A percentile compares a stretch with the other conserved stretches of the same genome.
Conservation (phyloP, 1,284 basidiomycete species). For the Volvariella surrecta region DNA sequence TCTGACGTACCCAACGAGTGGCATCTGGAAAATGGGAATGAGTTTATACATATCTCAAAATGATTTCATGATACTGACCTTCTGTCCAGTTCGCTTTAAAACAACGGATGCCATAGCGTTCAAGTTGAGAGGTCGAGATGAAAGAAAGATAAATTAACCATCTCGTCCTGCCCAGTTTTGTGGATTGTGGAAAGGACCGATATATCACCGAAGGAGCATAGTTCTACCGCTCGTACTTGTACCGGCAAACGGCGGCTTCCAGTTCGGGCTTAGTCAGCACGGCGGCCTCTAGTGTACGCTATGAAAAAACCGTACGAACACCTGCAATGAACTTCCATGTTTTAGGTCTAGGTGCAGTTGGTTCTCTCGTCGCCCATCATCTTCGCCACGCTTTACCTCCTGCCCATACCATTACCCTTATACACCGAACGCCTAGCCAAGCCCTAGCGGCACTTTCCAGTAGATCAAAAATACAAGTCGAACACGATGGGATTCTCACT, state of each 20-base stretch:
- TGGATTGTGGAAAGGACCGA: no score
- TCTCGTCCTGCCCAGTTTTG: no score
- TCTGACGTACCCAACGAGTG: constrained; percentile 44
- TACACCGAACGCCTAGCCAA: constrained; percentile 42
- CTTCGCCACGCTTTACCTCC: constrained; percentile 51
- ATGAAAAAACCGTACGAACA: no score
- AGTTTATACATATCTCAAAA: constrained; percentile 8
- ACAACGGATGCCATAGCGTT: constrained; percentile 38
- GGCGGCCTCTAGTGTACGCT: no score
- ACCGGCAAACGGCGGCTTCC: no score
- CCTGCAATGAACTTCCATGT: constrained; percentile 66
- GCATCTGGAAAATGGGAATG: constrained; percentile 35
- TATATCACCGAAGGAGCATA: no score
- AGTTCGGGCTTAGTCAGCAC: no score
- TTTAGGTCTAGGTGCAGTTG: constrained; percentile 74
- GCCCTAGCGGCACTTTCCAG: constrained; percentile 21
- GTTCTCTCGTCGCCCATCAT: constrained; percentile 74
- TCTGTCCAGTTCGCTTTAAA: constrained; percentile 52
- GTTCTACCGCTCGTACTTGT: no score
- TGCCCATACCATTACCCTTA: constrained; percentile 55
- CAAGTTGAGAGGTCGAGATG: constrained; percentile 4
- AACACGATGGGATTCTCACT: constrained; percentile 35
- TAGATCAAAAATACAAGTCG: constrained; percentile 33
- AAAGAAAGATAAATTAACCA: neutral
- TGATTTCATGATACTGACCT: constrained; percentile 27